phyloP scores from a whole-genome alignment of 345 rosid genomes.

The Citrus hindsii region DNA sequence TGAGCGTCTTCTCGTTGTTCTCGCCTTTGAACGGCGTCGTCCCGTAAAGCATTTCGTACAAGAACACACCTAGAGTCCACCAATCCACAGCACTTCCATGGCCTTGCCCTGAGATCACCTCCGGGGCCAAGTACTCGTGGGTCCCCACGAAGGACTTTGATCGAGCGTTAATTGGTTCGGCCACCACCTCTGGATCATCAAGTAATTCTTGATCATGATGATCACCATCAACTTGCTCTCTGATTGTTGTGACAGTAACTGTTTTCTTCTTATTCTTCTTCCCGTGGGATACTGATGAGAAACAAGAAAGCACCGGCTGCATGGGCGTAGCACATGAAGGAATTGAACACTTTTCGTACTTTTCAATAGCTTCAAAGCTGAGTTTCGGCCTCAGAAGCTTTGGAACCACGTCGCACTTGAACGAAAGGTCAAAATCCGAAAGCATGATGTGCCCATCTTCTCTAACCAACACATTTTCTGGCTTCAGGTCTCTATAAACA shows the following conservation, averaged over 20 bases:
- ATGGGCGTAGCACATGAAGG: slow-evolving; percentile 60
- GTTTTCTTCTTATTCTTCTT: slow-evolving; percentile 19
- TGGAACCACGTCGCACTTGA: slow-evolving; percentile 89
- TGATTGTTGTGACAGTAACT: slow-evolving; percentile 40
- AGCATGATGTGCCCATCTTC: slow-evolving; percentile 79
- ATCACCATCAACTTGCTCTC: slow-evolving; percentile 34
- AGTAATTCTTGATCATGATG: slow-evolving; percentile 4
- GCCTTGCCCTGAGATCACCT: slow-evolving; percentile 94
- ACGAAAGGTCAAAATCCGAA: slow-evolving; percentile 73
- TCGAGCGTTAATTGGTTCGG: slow-evolving; percentile 69
- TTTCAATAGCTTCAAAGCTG: slow-evolving; percentile 12
- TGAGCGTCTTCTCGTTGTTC: slow-evolving; percentile 74
- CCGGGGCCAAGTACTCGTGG: slow-evolving; percentile 95
- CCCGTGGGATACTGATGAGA: slow-evolving; percentile 40
- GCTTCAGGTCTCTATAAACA: slow-evolving; percentile 68
- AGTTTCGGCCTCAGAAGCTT: slow-evolving; percentile 41
- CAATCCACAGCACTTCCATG: slow-evolving; percentile 97
- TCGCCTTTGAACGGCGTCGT: slow-evolving; percentile 92
- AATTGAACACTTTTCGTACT: slow-evolving; percentile 37
- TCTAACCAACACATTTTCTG: slow-evolving; percentile 67
- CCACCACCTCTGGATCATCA: slow-evolving; percentile 53
- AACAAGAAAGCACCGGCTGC: slow-evolving; percentile 70
- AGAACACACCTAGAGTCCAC: slow-evolving; percentile 91
- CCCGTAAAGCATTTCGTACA: slow-evolving; percentile 87
- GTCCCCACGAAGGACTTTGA: slow-evolving; percentile 92